phyloP scores from a whole-genome alignment of 2,329 filamentous ascomycete genomes.

The Helicocarpus griseus region DNA sequence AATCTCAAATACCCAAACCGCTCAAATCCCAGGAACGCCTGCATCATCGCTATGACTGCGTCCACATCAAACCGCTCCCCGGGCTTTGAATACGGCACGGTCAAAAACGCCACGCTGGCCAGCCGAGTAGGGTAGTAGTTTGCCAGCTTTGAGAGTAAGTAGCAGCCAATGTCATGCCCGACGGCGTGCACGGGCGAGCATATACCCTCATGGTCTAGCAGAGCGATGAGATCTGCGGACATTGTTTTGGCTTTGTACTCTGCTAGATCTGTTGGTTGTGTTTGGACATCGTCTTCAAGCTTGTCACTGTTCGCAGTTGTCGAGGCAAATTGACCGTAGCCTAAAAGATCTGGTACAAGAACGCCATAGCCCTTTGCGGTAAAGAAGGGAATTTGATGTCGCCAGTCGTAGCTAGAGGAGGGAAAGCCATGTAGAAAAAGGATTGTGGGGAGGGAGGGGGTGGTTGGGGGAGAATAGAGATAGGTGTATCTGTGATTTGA shows the following conservation, averaged over 20 bases:
- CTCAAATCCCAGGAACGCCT: constrained; percentile 15
- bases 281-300: constrained; percentile 13
- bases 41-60: constrained; percentile 14
- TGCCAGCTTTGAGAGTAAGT: constrained; percentile 18
- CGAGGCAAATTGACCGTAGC: constrained; percentile 21
- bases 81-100: constrained; percentile 15
- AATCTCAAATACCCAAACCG: constrained; percentile 18
- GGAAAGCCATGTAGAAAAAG: constrained; percentile 44
- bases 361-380: constrained; percentile 32
- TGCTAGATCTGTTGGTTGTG: constrained; percentile 19
- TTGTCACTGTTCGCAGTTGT: neutral
- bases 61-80: constrained; percentile 16
- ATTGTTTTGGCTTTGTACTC: constrained; percentile 24
- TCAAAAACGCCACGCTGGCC: constrained; percentile 14
- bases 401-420: constrained; percentile 38
- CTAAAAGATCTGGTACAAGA: constrained; percentile 34
- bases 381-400: constrained; percentile 29
- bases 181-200: constrained; percentile 14
- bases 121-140: constrained; percentile 16
- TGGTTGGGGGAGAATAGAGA: constrained; percentile 16
- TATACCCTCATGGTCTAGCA: constrained; percentile 22
- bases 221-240: constrained; percentile 24
- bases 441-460: constrained; percentile 23
- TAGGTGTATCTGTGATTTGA: constrained; percentile 18
- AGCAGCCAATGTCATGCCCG: constrained; percentile 19